Base-by-base conservation (phyloP, 805 yeast genomes). In the Ogataea minuta region DNA sequence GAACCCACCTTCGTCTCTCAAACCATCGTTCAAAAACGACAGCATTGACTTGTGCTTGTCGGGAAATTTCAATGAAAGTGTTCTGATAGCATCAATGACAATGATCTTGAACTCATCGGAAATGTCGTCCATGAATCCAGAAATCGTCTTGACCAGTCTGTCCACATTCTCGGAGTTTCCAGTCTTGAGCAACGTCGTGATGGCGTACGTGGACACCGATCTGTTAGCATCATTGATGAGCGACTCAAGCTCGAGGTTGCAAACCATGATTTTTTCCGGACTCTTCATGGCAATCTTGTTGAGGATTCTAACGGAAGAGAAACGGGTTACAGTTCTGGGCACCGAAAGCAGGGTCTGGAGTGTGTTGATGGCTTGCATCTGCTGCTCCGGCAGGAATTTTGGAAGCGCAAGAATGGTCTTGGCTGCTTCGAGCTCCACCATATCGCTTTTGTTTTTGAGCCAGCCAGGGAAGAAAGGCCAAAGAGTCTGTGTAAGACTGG, bases 101-200 rank as follows among this genome's bases (percentile, higher is more conserved):
- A 90, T 91, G 44, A 89, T 78, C 64, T 88, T 88, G 72, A 93
- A 93, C 60, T 93, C 99, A 63, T 93, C 99, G 23, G 95, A 79
- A 48, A 93, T 91, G 51, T 91, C 97, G 59, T 78, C 86, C 84
- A 91, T 86, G 60, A 90, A 84, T 25, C 83, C 81, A 23, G 93
- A 74, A 67, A 93, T 88, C 39, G 89, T 90, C 47, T 81, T 74
- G 64, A 93, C 87, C 53, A 93, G 75, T 55, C 95, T 76, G 61
- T 91, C 96, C 41, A 93, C 96, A 51, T 78, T 77, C 45, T 86
- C 88, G 46, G 87, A 83, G 49, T 90, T 89, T 60, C 97, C 96
- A 2, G 98, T 91, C 68, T 91, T 93, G 63, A 93, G 77, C 57
- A 93, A 72, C 2, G 98, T 91, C 23, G 98, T 93, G 60, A 93